These are phyloP conservation scores for Martiniozyma asiatica DNA, from an alignment of 1,139 yeast species.

Conservation along the genomic window DNA sequence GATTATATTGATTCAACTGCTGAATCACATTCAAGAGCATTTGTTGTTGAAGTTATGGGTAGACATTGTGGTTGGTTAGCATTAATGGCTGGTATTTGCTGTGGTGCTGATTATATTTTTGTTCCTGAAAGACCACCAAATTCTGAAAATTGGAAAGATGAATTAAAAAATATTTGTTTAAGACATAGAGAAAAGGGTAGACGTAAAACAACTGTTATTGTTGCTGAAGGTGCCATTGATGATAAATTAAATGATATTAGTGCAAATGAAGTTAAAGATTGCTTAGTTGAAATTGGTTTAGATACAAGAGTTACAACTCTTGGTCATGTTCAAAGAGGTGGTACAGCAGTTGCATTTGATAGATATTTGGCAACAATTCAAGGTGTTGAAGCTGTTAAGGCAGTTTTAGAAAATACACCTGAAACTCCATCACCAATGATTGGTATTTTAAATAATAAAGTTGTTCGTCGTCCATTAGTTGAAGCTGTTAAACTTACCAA, in stretches of 20 bases:
- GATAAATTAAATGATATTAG: constrained; percentile 71
- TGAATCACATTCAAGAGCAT: constrained; percentile 91
- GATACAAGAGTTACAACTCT: constrained; percentile 91
- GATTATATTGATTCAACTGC: constrained; percentile 97
- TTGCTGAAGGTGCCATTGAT: constrained; percentile 95
- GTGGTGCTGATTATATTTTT: constrained; percentile 88
- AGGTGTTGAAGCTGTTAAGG: constrained; percentile 95
- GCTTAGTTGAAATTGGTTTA: constrained; percentile 69
- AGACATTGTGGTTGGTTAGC: constrained; percentile 99
- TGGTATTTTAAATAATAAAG: constrained; percentile 78
- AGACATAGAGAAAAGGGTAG: constrained; percentile 82
- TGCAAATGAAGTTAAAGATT: constrained; percentile 67
- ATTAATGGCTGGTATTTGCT: constrained; percentile 88
- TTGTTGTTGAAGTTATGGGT: constrained; percentile 98
- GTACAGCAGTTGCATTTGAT: constrained; percentile 91
- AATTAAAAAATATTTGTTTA: constrained; percentile 55
- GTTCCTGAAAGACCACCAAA: constrained; percentile 84
- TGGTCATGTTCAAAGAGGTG: constrained; percentile 98
- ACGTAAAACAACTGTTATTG: constrained; percentile 89
- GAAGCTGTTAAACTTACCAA: constrained; percentile 84
- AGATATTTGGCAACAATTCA: constrained; percentile 85
- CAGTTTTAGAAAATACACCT: constrained; percentile 79
- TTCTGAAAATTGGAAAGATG: constrained; percentile 59
- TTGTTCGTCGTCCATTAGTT: constrained; percentile 69
- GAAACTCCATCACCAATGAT: constrained; percentile 93